Evolutionary conservation across 768 basidiomycete genomes (phyloP).

Genomic region (Kwoniella sp.): DNA sequence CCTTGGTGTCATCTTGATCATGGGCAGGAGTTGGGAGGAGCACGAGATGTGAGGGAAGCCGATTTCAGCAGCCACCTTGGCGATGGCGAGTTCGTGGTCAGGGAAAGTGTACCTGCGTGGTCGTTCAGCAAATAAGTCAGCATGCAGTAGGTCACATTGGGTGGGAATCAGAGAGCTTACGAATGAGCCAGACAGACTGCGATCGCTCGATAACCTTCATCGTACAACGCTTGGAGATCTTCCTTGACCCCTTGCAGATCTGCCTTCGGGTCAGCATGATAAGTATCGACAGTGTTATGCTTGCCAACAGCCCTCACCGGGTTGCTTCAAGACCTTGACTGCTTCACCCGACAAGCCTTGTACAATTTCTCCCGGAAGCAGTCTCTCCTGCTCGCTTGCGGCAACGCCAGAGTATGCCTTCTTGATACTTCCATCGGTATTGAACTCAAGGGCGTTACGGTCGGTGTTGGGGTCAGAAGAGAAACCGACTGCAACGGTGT

Average conservation of each 20-base stretch:
- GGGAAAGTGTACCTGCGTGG: constrained; percentile 67
- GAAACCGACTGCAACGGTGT: constrained; percentile 88
- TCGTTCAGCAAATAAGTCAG: no score
- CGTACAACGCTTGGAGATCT: constrained; percentile 73
- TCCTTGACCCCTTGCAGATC: constrained; percentile 63
- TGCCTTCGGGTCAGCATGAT: constrained; percentile 42
- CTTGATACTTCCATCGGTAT: constrained; percentile 66
- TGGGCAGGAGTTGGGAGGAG: constrained; percentile 62
- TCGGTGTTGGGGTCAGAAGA: constrained; percentile 82
- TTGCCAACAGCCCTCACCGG: constrained; percentile 58
- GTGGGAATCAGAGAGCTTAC: no score
- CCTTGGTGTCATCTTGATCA: constrained; percentile 48
- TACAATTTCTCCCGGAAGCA: neutral
- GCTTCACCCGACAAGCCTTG: constrained; percentile 65
- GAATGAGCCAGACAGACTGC: constrained; percentile 41
- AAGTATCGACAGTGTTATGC: neutral
- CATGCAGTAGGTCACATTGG: neutral
- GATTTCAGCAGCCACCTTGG: constrained; percentile 69
- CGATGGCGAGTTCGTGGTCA: constrained; percentile 75
- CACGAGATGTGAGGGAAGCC: constrained; percentile 80
- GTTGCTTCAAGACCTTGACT: constrained; percentile 59
- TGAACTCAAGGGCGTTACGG: constrained; percentile 73
- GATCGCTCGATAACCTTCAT: constrained; percentile 67
- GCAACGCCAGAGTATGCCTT: constrained; percentile 71
- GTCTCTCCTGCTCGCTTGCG: constrained; percentile 62